Conservation (phyloP, 1,139 yeast genomes). For the Meyerozyma guilliermondii region DNA sequence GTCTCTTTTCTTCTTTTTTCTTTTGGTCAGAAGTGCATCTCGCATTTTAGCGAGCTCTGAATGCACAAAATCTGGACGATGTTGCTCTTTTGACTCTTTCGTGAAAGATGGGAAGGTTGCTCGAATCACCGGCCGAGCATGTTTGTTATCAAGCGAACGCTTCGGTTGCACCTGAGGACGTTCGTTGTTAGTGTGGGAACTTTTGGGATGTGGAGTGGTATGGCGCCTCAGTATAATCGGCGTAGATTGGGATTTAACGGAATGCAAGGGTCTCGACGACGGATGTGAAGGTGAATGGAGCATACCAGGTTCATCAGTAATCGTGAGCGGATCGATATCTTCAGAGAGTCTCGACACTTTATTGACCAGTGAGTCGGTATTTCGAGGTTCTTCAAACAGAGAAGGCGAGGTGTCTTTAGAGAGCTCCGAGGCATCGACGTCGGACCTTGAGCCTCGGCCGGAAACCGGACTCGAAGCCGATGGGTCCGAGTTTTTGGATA, state of each 20-base stretch:
- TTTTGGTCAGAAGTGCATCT: slow-evolving; percentile 34
- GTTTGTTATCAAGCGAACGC: background rate
- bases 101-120: slow-evolving; percentile 7
- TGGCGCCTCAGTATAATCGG: background rate
- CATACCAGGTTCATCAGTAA: background rate
- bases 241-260: background rate
- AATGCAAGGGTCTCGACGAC: background rate
- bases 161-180: background rate
- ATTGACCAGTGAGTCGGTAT: background rate
- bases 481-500: background rate
- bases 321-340: slow-evolving; percentile 1
- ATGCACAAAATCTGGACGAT: slow-evolving; percentile 22
- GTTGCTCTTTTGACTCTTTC: background rate
- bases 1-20: slow-evolving; percentile 38
- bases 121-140: slow-evolving; percentile 4
- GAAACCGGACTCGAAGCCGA: background rate
- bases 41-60: slow-evolving; percentile 41
- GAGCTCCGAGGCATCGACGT: slow-evolving; percentile 15
- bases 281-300: background rate
- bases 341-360: slow-evolving; percentile 1
- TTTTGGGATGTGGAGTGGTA: background rate
- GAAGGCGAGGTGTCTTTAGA: slow-evolving; percentile 34
- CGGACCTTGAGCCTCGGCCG: background rate
- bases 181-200: background rate
- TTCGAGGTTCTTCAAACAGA: slow-evolving; percentile 17